phyloP scores from a whole-genome alignment of 2,329 filamentous ascomycete genomes.

The Alternaria burnsii region DNA sequence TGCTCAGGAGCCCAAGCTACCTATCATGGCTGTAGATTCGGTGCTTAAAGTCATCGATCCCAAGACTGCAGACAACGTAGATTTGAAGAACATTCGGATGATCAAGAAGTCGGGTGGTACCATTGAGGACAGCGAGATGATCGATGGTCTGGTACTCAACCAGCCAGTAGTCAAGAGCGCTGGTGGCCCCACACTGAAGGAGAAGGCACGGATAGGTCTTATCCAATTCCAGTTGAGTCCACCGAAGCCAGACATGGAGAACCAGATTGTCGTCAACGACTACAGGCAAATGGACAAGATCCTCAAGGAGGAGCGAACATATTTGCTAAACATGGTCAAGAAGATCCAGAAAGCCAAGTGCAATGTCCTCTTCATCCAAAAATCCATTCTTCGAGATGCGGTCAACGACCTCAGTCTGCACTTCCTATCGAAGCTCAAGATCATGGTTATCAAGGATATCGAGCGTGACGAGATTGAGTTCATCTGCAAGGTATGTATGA shows the following conservation, averaged over 20 bases:
- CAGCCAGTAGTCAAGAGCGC: constrained; percentile 94
- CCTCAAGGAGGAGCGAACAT: constrained; percentile 97
- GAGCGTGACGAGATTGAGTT: constrained; percentile 99
- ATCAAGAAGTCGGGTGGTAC: constrained; percentile 98
- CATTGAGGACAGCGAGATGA: constrained; percentile 97
- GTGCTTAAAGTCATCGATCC: constrained; percentile 95
- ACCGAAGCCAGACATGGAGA: constrained; percentile 99
- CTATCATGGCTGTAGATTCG: constrained; percentile 97
- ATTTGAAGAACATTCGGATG: constrained; percentile 94
- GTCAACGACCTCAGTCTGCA: constrained; percentile 98
- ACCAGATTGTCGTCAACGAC: constrained; percentile 98
- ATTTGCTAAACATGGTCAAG: constrained; percentile 98
- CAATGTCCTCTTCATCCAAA: constrained; percentile 97
- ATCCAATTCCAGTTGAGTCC: constrained; percentile 99
- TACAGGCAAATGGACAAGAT: constrained; percentile 99
- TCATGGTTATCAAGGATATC: constrained; percentile 95
- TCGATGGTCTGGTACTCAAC: constrained; percentile 91
- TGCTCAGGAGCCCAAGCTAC: constrained; percentile 93
- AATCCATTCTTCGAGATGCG: constrained; percentile 95
- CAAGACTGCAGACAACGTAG: constrained; percentile 95
- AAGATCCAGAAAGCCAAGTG: constrained; percentile 99
- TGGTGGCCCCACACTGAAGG: constrained; percentile 88
- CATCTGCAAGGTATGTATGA: constrained; percentile 76
- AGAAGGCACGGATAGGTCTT: constrained; percentile 95
- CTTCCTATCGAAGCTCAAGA: constrained; percentile 96